Percentiles rank a stretch among this genome's conserved stretches.
Conservation (phyloP, 805 yeast species). For the Cyberlindnera lachancei region DNA sequence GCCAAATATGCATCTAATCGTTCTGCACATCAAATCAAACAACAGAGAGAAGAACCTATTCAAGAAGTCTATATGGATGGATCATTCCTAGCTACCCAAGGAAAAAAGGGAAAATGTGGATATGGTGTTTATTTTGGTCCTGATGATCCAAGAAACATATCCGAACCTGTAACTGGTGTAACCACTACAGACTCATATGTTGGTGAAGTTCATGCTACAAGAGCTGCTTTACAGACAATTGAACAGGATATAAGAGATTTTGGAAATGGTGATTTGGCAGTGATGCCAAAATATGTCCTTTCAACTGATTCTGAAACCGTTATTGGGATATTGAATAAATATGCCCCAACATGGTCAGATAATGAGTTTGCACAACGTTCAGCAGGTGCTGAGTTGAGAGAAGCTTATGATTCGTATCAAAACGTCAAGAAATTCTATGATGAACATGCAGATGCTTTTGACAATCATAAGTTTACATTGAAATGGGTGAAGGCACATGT, state of each 20-base stretch:
- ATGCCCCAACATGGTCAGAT: conserved; percentile 49
- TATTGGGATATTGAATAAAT: conserved; percentile 44
- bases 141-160: conserved; percentile 43
- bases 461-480: conserved; percentile 34
- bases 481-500: conserved; percentile 68
- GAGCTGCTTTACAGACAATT: conserved; percentile 43
- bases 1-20: background rate
- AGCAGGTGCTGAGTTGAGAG: conserved; percentile 26
- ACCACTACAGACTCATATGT: conserved; percentile 62
- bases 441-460: conserved; percentile 16
- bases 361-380: conserved; percentile 43
- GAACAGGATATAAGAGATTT: conserved; percentile 24
- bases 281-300: conserved; percentile 32
- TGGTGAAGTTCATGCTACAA: conserved; percentile 70
- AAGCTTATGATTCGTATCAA: conserved; percentile 34
- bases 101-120: conserved; percentile 59
- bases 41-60: conserved; percentile 5
- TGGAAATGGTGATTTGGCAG: conserved; percentile 9
- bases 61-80: conserved; percentile 66
- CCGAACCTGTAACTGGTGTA: conserved; percentile 40
- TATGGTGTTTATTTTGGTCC: conserved; percentile 69
- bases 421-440: conserved; percentile 32
- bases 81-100: conserved; percentile 35
- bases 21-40: conserved; percentile 1
- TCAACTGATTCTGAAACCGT: conserved; percentile 69